Base-by-base conservation (phyloP, 345 rosid genomes). In the Gossypium turneri region DNA sequence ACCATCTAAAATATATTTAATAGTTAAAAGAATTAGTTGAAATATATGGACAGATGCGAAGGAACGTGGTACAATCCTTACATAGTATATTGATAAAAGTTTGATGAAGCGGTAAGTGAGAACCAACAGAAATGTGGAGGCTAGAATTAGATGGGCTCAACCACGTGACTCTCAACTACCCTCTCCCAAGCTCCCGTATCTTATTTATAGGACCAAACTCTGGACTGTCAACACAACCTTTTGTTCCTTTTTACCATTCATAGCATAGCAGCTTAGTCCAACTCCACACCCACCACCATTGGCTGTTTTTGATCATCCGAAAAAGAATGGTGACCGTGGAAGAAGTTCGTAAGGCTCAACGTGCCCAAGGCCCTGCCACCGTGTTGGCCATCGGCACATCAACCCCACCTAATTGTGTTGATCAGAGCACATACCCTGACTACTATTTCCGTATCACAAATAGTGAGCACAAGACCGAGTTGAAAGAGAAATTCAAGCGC, bases 401-500 rank as follows among this genome's bases (percentile, higher is more conserved):
- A 0, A 82, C 81, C 55, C 92, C 92, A 0, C 22, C 82, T 1
- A 81, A 88, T 27, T 84, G 84, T 70, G 51, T 82, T 16, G 82
- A 77, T 8, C 92, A 88, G 19, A 78, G 75, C 71, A 61, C 81
- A 0, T 88, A 82, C 25, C 85, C 92, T 0, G 92, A 88, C 48
- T 88, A 70, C 15, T 85, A 83, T 51, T 88, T 88, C 29, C 84
- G 87, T 3, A 24, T 85, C 78, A 88, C 90, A 19, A 88, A 86
- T 3, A 86, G 82, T 51, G 86, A 85, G 45, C 90, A 88, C 70
- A 80, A 60, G 78, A 80, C 84, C 0, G 83, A 85, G 17, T 87
- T 88, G n/a, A 88, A 88, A 73, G 76, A 84, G 34, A 88, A 88
- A 58, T 88, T 88, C 81, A 38, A 81, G 73, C 86, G 90, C 79